Evolutionary conservation across 2,329 filamentous ascomycete species (phyloP).

Genomic region (Dothiorella sarmentorum): DNA sequence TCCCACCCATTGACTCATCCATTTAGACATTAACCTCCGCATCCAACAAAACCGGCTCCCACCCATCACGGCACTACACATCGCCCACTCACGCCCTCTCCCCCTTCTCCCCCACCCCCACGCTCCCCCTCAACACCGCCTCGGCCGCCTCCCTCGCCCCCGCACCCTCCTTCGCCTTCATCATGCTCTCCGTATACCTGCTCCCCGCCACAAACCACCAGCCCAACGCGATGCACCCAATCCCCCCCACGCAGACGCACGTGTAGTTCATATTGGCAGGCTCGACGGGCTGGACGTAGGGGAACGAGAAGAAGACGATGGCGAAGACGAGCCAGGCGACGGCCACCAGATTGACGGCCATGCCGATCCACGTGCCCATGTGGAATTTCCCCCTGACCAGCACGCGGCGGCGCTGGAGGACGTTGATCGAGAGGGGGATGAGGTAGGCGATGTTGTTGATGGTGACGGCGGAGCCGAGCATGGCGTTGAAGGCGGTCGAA

Average conservation of each 20-base stretch:
- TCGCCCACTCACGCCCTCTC: not conserved
- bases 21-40: no score
- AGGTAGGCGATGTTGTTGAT: constrained; percentile 18
- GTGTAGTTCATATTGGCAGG: constrained; percentile 49
- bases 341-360: not conserved
- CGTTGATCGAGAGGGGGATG: constrained; percentile 12
- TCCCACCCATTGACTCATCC: no score
- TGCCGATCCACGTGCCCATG: constrained; percentile 8
- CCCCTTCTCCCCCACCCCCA: not conserved
- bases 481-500: constrained; percentile 21
- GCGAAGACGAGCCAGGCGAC: constrained; percentile 31
- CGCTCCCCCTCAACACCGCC: constrained; percentile 6
- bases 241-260: constrained; percentile 45
- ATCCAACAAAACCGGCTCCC: not conserved
- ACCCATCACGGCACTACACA: not conserved
- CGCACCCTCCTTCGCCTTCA: constrained; percentile 24
- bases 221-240: constrained; percentile 35
- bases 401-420: constrained; percentile 1
- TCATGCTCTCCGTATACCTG: constrained; percentile 39
- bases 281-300: constrained; percentile 40
- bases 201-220: constrained; percentile 47
- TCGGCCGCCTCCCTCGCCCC: not conserved
- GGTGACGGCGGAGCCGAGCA: constrained; percentile 17
- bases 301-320: constrained; percentile 47
- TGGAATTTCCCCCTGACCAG: constrained; percentile 12